Conservation (phyloP, 2,329 filamentous ascomycete species). For the Cercospora sp. region DNA sequence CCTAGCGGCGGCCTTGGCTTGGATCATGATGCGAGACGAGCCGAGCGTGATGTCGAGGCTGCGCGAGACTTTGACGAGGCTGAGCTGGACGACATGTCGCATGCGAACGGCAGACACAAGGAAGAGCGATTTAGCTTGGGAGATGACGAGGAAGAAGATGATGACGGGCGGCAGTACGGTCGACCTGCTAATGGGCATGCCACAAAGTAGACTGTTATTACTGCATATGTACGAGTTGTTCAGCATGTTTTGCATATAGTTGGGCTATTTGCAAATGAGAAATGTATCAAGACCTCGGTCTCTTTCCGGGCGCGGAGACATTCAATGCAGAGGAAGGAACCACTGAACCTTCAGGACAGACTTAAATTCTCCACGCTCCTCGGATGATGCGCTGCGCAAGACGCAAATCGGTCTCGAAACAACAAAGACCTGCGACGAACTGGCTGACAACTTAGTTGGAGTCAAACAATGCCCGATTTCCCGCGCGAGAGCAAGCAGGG, state of each 20-base stretch:
- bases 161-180: slow-evolving; percentile 10
- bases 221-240: background rate
- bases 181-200: slow-evolving; percentile 17
- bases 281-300: background rate
- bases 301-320: background rate
- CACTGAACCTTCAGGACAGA: no score
- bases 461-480: no score
- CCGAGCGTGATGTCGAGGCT: slow-evolving; percentile 57
- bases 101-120: slow-evolving; percentile 9
- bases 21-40: slow-evolving; percentile 37
- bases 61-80: slow-evolving; percentile 61
- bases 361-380: no score
- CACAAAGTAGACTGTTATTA: background rate
- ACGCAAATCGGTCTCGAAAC: no score
- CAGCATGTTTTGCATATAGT: background rate
- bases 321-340: background rate
- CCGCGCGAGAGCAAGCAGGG: no score
- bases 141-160: slow-evolving; percentile 28
- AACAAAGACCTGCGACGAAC: no score
- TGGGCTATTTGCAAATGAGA: background rate
- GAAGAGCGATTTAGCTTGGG: slow-evolving; percentile 27
- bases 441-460: no score
- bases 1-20: slow-evolving; percentile 49
- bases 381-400: no score
- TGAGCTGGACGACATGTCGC: slow-evolving; percentile 56